Evolutionary conservation across 495 filamentous ascomycete species (phyloP), one percentile per base, ranked within the genome.

Genomic region (Bryoglossum gracile): DNA sequence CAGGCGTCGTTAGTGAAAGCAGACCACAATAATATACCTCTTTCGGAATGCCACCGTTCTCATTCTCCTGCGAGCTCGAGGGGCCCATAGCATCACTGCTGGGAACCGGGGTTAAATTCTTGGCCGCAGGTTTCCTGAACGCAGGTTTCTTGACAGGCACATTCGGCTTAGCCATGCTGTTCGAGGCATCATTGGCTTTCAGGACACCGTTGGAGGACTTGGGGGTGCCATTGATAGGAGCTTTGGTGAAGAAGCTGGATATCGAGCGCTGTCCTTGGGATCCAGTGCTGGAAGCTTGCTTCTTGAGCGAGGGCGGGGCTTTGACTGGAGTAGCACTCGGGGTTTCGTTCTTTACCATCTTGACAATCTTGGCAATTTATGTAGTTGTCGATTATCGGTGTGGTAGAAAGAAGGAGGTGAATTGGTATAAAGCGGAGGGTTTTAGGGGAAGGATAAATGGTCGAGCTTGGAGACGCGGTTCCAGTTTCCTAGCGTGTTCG

Each of bases 241-340:
- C 70, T 9, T 77, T 77, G 47, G 83, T 73, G 56, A 95, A 94
- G 72, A 95, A 95, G 28, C 87, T 85, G 3, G 89, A 71, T 42
- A 95, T 92, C 49, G 82, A 86, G 54, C 82, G 87, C 66, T 91
- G 84, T 59, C 79, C 84, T 68, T 76, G 58, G 19, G 50, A 39
- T 8, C 45, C 52, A 18, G 63, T 64, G 22, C 70, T 68, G 11
- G 62, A 58, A 42, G 11, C 36, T 21, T 56, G 49, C 42, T 55
- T 59, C 45, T 62, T 62, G n/a, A 56, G 8, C 6, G 53, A 51
- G 3, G 51, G 38, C 61, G 66, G 44, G 62, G 67, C 62, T 45
- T 34, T 41, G 6, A 42, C 49, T 22, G 49, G 49, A 32, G 49
- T 52, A 4, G 35, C 42, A n/a, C 19, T 33, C 8, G 41, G 9